Evolutionary conservation across 345 rosid species (phyloP).

Genomic region (Xanthoceras sorbifolium): DNA sequence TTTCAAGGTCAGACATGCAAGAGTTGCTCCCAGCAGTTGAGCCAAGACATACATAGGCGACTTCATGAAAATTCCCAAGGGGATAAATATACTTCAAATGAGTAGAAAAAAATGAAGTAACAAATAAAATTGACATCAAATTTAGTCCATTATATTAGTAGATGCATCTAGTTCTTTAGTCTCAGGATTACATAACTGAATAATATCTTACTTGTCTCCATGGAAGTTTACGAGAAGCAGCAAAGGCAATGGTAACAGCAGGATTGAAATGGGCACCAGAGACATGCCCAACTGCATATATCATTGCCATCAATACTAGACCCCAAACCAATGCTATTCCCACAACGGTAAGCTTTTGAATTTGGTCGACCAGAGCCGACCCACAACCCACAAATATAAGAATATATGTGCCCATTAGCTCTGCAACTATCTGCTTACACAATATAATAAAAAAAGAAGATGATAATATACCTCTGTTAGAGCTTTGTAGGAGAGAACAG

Average conservation of each 20-base stretch:
- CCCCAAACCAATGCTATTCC: constrained; percentile 57
- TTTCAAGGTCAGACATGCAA: constrained; percentile 44
- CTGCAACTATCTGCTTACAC: constrained; percentile 41
- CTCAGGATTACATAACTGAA: not conserved
- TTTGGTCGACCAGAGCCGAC: constrained; percentile 33
- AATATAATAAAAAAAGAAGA: not conserved
- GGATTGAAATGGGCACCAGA: constrained; percentile 65
- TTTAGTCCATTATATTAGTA: not conserved
- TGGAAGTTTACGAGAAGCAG: constrained; percentile 34
- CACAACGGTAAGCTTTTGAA: constrained; percentile 35
- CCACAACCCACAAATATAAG: constrained; percentile 48
- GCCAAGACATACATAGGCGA: constrained; percentile 43
- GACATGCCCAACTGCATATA: constrained; percentile 46
- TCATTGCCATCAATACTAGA: constrained; percentile 42
- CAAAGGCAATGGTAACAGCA: constrained; percentile 48
- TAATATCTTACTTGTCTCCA: constrained; percentile 42
- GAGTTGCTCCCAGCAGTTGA: constrained; percentile 44
- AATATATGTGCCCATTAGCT: constrained; percentile 47
- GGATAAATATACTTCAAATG: too few species aligned
- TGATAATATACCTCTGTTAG: not conserved
- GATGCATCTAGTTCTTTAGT: not conserved
- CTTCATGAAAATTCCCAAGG: constrained; percentile 19
- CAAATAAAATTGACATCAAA: not conserved
- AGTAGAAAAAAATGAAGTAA: too few species aligned
- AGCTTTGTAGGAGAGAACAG: not conserved